Evolutionary conservation across 306 rosid species (phyloP).

Genomic region (Coriaria nepalensis): DNA sequence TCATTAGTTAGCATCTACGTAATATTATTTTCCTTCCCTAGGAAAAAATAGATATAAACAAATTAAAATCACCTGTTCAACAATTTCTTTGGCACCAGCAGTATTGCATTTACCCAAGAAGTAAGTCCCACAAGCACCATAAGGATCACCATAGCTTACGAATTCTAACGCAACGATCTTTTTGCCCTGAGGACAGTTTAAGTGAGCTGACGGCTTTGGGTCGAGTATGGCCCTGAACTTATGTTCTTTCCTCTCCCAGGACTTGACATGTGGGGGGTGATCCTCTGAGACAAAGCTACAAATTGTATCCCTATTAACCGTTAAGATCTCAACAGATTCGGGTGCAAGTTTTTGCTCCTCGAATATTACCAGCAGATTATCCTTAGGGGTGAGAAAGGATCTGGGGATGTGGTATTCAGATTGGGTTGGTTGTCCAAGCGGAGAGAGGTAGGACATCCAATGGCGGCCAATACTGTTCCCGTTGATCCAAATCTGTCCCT

Average conservation of each 20-base stretch:
- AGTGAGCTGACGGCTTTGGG: constrained; percentile 16
- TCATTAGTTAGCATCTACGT: background rate
- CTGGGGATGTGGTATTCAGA: constrained; percentile 85
- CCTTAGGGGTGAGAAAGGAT: constrained; percentile 27
- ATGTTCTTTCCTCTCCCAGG: constrained; percentile 34
- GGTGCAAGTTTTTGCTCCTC: constrained; percentile 50
- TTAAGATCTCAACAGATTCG: constrained; percentile 30
- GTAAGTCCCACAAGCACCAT: constrained; percentile 45
- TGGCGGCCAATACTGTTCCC: constrained; percentile 68
- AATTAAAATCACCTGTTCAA: constrained; percentile 25
- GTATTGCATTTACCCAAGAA: constrained; percentile 33
- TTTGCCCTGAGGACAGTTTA: constrained; percentile 30
- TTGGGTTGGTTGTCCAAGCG: constrained; percentile 42
- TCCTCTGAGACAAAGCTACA: constrained; percentile 37
- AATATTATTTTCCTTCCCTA: too few species aligned
- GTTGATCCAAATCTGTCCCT: constrained; percentile 78
- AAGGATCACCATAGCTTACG: constrained; percentile 66
- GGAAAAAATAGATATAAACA: background rate
- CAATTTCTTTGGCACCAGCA: constrained; percentile 16
- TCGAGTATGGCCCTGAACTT: constrained; percentile 9
- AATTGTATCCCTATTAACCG: constrained; percentile 54
- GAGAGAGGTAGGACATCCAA: constrained; percentile 64
- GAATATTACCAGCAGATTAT: constrained; percentile 52
- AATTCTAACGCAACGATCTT: constrained; percentile 41
- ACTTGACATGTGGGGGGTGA: constrained; percentile 45